A percentile compares a stretch with the other conserved stretches of the same genome.
These are phyloP conservation scores for Guillardia theta DNA, from an alignment of 78 protist species.

Conservation along the genomic window DNA sequence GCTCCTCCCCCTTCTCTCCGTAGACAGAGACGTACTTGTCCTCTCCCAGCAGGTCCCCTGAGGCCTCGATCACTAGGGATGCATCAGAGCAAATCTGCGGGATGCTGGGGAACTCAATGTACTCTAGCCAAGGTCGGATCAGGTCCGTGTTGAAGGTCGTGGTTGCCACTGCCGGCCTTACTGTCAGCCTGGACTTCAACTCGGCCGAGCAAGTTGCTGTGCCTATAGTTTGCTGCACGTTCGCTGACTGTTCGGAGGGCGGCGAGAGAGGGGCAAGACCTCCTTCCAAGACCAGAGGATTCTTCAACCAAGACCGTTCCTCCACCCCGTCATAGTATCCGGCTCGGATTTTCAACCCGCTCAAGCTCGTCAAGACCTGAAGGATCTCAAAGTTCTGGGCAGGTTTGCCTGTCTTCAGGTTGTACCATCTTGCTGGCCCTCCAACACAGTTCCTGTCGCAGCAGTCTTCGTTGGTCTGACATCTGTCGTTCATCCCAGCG, in stretches of 20 bases:
- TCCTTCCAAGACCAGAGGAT: neutral
- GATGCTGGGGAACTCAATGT: neutral
- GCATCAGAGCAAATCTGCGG: neutral
- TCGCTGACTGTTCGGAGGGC: too few relatives aligned
- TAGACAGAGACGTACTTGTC: neutral
- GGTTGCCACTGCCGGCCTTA: too few relatives aligned
- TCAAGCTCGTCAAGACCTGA: too few relatives aligned
- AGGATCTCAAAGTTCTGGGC: neutral
- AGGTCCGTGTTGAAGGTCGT: neutral
- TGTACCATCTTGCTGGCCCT: neutral
- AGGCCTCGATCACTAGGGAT: neutral
- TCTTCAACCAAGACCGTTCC: neutral
- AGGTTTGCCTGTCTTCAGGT: neutral
- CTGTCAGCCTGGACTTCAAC: too few relatives aligned
- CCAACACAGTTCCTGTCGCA: constrained; percentile 10
- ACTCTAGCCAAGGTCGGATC: neutral
- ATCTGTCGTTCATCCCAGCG: neutral
- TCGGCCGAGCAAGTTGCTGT: too few relatives aligned
- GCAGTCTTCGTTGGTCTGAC: neutral
- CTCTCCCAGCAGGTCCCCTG: neutral
- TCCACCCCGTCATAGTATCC: neutral
- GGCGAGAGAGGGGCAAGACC: too few relatives aligned
- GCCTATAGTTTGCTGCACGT: too few relatives aligned
- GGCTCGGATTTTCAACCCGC: neutral
- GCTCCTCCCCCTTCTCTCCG: neutral